Percentiles rank a stretch among this genome's conserved stretches.
Evolutionary conservation across 2,329 filamentous ascomycete species (phyloP).

Genomic region (Metarhizium brunneum): DNA sequence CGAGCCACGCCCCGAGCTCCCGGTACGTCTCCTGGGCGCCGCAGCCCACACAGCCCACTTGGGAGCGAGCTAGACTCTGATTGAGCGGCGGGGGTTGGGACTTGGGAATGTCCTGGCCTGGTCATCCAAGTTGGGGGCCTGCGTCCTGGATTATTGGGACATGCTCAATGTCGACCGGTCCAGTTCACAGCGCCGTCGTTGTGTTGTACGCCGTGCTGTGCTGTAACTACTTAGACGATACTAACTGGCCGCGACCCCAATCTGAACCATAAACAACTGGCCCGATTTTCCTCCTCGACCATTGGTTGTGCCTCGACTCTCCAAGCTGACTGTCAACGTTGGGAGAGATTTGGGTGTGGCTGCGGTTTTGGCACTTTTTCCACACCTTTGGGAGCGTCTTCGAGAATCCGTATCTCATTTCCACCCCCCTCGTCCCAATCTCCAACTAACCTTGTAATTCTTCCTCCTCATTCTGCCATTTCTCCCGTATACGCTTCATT

Average conservation of each 20-base stretch:
- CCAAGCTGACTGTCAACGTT: neutral
- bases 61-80: too few relatives aligned
- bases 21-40: neutral
- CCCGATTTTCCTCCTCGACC: neutral
- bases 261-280: neutral
- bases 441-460: neutral
- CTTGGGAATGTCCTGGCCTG: neutral
- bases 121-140: neutral
- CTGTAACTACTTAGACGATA: neutral
- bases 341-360: slow-evolving; percentile 1
- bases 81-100: neutral
- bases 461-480: slow-evolving; percentile 3
- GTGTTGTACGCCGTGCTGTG: too few relatives aligned
- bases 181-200: too few relatives aligned
- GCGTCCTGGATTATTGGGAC: too few relatives aligned
- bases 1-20: slow-evolving; percentile 8
- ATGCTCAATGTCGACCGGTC: too few relatives aligned
- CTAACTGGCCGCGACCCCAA: too few relatives aligned
- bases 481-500: neutral
- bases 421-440: slow-evolving; percentile 1
- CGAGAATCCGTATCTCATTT: neutral
- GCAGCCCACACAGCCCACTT: neutral
- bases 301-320: neutral
- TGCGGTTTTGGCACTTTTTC: slow-evolving; percentile 1
- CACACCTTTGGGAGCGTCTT: neutral